Evolutionary conservation across 805 yeast genomes (phyloP), one percentile per base, ranked within the genome.

Genomic region (Starmerella etchellsii): DNA sequence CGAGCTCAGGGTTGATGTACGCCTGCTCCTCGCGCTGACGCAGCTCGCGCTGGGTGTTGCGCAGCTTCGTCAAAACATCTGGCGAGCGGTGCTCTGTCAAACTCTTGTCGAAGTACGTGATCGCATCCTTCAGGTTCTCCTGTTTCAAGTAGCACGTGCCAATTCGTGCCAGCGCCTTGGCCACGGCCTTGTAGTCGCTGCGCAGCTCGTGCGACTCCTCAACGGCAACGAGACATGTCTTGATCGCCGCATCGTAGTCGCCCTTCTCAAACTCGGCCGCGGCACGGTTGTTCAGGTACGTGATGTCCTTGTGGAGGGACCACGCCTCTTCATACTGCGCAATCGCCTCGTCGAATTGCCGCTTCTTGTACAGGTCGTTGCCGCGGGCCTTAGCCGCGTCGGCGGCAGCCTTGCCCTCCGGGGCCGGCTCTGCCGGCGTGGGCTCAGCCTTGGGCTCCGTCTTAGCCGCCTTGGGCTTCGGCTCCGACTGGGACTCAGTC

Each of bases 221-320:
- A 48, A 88, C 73, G 21, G 98, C 97, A 37, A 64, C 63, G 52
- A 73, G 66, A 61, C 95, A 79, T 4, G 96, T 83, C 44, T 69
- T 64, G 50, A 91, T 81, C 31, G 95, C 87, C 10, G 77, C 64
- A 43, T 85, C 95, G 55, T 73, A 81, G 56, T 85, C 95, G 47
- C 91, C 95, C 62, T 87, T 84, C 66, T 91, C 99, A 57, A 64
- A 91, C 64, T 91, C 95, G 26, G 98, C 99, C 42, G 99, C 97
- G 30, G 98, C 91, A 56, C 93, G 76, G 70, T 91, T 91, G 69
- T 93, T 91, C 60, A 91, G 70, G 60, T 81, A 91, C 1, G 97
- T 88, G 56, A 88, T 83, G 59, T 91, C 97, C 56, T 76, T 71
- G 64, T 68, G 63, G 18, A 76, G 59, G 26, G 77, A 80, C 81